Evolutionary conservation across 1,284 basidiomycete species (phyloP).

Genomic region (Pholiota adiposa): DNA sequence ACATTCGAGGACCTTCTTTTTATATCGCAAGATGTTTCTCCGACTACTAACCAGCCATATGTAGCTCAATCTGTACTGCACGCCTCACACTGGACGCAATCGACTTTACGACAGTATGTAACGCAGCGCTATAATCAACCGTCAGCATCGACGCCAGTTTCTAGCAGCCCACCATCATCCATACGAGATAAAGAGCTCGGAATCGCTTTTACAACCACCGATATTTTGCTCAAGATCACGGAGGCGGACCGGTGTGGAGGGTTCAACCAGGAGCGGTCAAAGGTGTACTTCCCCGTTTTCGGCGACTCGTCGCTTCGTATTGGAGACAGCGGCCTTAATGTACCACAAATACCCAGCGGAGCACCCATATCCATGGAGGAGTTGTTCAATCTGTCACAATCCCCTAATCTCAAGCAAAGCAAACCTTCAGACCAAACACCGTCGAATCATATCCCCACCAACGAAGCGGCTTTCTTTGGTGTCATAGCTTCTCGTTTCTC

Average conservation of each 20-base stretch:
- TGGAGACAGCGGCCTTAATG: slow-evolving; percentile 68
- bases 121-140: slow-evolving; percentile 40
- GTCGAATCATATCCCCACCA: slow-evolving; percentile 33
- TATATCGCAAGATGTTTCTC: slow-evolving; percentile 76
- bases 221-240: slow-evolving; percentile 45
- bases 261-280: slow-evolving; percentile 20
- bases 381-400: slow-evolving; percentile 36
- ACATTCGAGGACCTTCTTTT: slow-evolving; percentile 76
- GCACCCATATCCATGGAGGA: slow-evolving; percentile 43
- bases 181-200: slow-evolving; percentile 65
- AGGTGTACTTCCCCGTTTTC: slow-evolving; percentile 72
- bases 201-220: slow-evolving; percentile 51
- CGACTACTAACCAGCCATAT: slow-evolving; percentile 69
- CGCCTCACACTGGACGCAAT: slow-evolving; percentile 78
- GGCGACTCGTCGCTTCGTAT: slow-evolving; percentile 79
- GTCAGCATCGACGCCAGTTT: slow-evolving; percentile 27
- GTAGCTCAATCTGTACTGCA: slow-evolving; percentile 73
- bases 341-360: slow-evolving; percentile 41
- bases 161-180: slow-evolving; percentile 34
- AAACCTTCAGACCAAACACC: slow-evolving; percentile 19
- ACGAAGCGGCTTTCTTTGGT: slow-evolving; percentile 68
- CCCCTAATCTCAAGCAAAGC: slow-evolving; percentile 17
- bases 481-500: slow-evolving; percentile 52
- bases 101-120: slow-evolving; percentile 62
- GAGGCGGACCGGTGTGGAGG: slow-evolving; percentile 16